Percentiles rank a stretch among this genome's conserved stretches.
These are phyloP conservation scores for Phytophthora citricola DNA, from an alignment of 352 stramenopile genomes.

Conservation along the genomic window DNA sequence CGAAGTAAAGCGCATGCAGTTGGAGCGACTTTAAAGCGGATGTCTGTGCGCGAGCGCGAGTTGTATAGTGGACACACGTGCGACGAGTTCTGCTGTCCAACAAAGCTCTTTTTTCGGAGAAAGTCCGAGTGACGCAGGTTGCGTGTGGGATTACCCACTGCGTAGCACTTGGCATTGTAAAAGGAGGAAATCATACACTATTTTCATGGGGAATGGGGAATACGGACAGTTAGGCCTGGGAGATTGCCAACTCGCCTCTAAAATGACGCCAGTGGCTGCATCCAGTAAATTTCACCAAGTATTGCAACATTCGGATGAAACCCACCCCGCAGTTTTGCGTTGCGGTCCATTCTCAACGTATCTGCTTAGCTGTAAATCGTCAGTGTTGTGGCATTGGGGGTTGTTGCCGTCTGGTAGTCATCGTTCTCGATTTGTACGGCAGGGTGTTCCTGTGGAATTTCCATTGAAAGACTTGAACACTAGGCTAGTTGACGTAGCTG, in stretches of 20 bases:
- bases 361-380: slow-evolving; percentile 24
- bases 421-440: slow-evolving; percentile 18
- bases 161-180: slow-evolving; percentile 25
- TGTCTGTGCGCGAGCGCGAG: slow-evolving; percentile 15
- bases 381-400: slow-evolving; percentile 45
- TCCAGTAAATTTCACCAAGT: slow-evolving; percentile 12
- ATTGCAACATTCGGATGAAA: slow-evolving; percentile 10
- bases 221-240: slow-evolving; percentile 60
- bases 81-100: slow-evolving; percentile 13
- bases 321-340: slow-evolving; percentile 12
- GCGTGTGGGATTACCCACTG: slow-evolving; percentile 55
- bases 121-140: slow-evolving; percentile 35
- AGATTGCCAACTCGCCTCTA: slow-evolving; percentile 20
- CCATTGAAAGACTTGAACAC: slow-evolving; percentile 23
- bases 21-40: slow-evolving; percentile 24
- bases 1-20: slow-evolving; percentile 25
- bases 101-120: slow-evolving; percentile 9
- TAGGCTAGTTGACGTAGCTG: slow-evolving; percentile 27
- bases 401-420: slow-evolving; percentile 25
- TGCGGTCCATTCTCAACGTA: slow-evolving; percentile 50
- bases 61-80: slow-evolving; percentile 23
- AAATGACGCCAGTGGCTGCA: slow-evolving; percentile 29
- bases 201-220: slow-evolving; percentile 45
- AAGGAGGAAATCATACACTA: slow-evolving; percentile 9
- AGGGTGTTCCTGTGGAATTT: slow-evolving; percentile 30